Conservation (phyloP, 805 yeast genomes). For the Sugiyamaella lignohabitans region DNA sequence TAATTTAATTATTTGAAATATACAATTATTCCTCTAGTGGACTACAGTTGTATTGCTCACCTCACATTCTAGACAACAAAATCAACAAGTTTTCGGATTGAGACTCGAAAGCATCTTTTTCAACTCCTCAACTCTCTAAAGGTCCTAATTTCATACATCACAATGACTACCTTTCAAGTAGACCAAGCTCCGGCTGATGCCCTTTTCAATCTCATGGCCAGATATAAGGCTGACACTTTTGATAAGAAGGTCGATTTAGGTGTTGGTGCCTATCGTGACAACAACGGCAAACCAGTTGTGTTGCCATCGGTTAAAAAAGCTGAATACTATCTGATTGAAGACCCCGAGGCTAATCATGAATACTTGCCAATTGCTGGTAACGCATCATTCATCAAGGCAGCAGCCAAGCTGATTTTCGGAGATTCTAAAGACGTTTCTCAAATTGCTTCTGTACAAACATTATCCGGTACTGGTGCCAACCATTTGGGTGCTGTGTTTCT, state of each 20-base stretch:
- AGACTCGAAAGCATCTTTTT: no score
- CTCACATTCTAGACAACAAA: no score
- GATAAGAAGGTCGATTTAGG: conserved; percentile 74
- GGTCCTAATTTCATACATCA: no score
- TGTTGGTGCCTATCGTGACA: conserved; percentile 73
- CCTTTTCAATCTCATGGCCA: conserved; percentile 56
- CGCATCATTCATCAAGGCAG: conserved; percentile 57
- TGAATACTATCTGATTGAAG: conserved; percentile 57
- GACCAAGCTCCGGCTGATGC: conserved; percentile 69
- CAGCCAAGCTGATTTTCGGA: conserved; percentile 64
- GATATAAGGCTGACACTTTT: conserved; percentile 32
- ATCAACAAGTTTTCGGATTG: no score
- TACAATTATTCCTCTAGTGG: no score
- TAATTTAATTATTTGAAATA: no score
- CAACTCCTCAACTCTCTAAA: no score
- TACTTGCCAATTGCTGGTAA: conserved; percentile 79
- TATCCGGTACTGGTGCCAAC: conserved; percentile 87
- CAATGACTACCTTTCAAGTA: conserved; percentile 17
- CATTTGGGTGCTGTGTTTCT: conserved; percentile 78
- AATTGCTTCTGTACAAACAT: conserved; percentile 60
- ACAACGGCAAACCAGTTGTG: conserved; percentile 64
- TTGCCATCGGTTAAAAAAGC: conserved; percentile 64
- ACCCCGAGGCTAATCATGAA: conserved; percentile 73
- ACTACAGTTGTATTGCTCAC: no score
- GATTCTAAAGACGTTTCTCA: conserved; percentile 50